Conservation (phyloP, 1,284 basidiomycete genomes). For the Anthracocystis panici-leucophaei region DNA sequence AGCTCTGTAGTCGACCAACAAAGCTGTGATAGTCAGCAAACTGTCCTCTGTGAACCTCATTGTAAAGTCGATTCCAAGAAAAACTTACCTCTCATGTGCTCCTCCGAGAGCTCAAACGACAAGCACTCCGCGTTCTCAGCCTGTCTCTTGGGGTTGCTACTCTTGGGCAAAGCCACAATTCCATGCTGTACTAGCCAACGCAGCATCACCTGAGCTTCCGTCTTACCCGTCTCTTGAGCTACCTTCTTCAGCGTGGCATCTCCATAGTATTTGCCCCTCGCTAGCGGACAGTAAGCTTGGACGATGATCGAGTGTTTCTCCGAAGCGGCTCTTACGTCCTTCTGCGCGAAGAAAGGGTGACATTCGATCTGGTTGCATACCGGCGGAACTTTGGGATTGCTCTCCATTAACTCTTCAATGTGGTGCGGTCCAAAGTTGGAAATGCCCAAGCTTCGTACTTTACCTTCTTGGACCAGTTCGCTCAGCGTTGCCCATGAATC, state of each 20-base stretch:
- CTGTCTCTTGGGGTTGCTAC: slow-evolving; percentile 77
- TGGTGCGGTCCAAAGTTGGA: slow-evolving; percentile 58
- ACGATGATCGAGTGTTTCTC: slow-evolving; percentile 78
- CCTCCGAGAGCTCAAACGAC: slow-evolving; percentile 77
- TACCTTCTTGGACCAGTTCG: slow-evolving; percentile 54
- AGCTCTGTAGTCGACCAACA: slow-evolving; percentile 16
- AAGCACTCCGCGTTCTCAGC: slow-evolving; percentile 78
- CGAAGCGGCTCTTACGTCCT: slow-evolving; percentile 79
- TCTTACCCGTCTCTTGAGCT: slow-evolving; percentile 74
- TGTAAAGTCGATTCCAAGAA: neutral
- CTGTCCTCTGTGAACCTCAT: neutral
- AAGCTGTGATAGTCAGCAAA: neutral
- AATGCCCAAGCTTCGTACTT: slow-evolving; percentile 75
- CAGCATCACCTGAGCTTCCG: slow-evolving; percentile 80
- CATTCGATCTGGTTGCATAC: slow-evolving; percentile 63
- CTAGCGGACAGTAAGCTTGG: slow-evolving; percentile 86
- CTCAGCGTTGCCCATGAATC: slow-evolving; percentile 59
- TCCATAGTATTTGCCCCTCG: slow-evolving; percentile 76
- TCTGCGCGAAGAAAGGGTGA: slow-evolving; percentile 71
- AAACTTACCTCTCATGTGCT: slow-evolving; percentile 74
- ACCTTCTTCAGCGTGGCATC: slow-evolving; percentile 46
- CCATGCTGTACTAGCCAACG: slow-evolving; percentile 80
- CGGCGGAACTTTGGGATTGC: slow-evolving; percentile 48
- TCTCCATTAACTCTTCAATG: slow-evolving; percentile 51
- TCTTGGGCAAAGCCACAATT: slow-evolving; percentile 54